A percentile compares a stretch with the other conserved stretches of the same genome.
phyloP scores from a whole-genome alignment of 1,139 yeast genomes.

The Kurtzmaniella quercitrusa region DNA sequence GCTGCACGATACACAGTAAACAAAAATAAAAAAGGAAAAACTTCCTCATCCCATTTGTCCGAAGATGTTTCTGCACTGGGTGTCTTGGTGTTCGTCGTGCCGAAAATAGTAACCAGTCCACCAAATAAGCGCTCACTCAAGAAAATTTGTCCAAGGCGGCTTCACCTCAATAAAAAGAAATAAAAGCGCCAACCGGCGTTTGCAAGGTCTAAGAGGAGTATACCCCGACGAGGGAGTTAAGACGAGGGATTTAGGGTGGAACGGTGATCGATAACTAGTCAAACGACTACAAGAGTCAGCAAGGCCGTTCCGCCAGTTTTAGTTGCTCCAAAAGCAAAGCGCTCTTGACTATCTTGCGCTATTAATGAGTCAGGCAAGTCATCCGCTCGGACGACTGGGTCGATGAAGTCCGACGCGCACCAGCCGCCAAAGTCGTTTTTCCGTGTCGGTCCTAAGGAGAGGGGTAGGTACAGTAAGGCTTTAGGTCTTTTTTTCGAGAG shows the following conservation, averaged over 20 bases:
- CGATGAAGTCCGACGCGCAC: conserved; percentile 1
- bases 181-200: conserved; percentile 3
- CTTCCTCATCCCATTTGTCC: not conserved
- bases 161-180: not conserved
- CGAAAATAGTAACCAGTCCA: not conserved
- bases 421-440: not conserved
- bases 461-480: conserved; percentile 1
- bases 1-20: not conserved
- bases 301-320: no score
- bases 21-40: conserved; percentile 2
- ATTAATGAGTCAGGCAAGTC: not conserved
- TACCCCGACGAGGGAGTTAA: not conserved
- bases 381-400: not conserved
- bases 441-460: conserved; percentile 4
- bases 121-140: not conserved
- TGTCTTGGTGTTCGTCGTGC: conserved; percentile 1
- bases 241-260: not conserved
- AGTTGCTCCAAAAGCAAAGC: no score
- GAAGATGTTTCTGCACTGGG: conserved; percentile 1
- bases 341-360: no score
- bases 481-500: not conserved
- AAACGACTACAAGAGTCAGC: not conserved
- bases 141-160: not conserved
- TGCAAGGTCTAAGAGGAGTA: conserved; percentile 1
- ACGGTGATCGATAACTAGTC: not conserved